Evolutionary conservation across 2,329 filamentous ascomycete species (phyloP).

Genomic region (Phialophora tarda): DNA sequence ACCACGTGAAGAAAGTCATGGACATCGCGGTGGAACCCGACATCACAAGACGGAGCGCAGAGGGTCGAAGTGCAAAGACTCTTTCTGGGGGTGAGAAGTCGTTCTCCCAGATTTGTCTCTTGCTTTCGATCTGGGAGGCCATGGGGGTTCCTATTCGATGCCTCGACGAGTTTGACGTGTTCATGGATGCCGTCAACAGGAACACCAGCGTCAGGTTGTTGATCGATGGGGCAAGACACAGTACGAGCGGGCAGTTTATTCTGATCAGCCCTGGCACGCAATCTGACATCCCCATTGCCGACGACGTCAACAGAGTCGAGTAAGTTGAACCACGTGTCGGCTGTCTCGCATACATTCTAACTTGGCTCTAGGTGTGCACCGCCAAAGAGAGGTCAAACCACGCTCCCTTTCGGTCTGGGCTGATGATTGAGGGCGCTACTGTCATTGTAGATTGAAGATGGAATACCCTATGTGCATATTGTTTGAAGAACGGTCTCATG

Average conservation of each 20-base stretch:
- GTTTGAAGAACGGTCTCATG: background rate
- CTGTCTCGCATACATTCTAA: constrained; percentile 24
- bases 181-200: constrained; percentile 97
- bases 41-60: constrained; percentile 69
- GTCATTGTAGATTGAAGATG: background rate
- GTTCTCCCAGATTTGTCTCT: constrained; percentile 92
- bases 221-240: constrained; percentile 82
- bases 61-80: constrained; percentile 84
- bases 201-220: constrained; percentile 94
- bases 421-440: background rate
- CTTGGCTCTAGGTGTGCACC: constrained; percentile 48
- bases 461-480: background rate
- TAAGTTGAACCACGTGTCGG: constrained; percentile 40
- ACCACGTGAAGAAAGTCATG: constrained; percentile 75
- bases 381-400: constrained; percentile 53
- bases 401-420: constrained; percentile 44
- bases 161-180: constrained; percentile 97
- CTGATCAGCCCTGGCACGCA: constrained; percentile 94
- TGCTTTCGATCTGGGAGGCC: constrained; percentile 94
- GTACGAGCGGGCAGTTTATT: constrained; percentile 91
- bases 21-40: constrained; percentile 77
- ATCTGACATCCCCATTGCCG: constrained; percentile 53
- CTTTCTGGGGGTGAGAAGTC: constrained; percentile 97
- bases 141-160: constrained; percentile 96
- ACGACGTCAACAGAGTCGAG: constrained; percentile 54